Conservation (phyloP, 345 rosid species). For the Iberis pinnata region DNA sequence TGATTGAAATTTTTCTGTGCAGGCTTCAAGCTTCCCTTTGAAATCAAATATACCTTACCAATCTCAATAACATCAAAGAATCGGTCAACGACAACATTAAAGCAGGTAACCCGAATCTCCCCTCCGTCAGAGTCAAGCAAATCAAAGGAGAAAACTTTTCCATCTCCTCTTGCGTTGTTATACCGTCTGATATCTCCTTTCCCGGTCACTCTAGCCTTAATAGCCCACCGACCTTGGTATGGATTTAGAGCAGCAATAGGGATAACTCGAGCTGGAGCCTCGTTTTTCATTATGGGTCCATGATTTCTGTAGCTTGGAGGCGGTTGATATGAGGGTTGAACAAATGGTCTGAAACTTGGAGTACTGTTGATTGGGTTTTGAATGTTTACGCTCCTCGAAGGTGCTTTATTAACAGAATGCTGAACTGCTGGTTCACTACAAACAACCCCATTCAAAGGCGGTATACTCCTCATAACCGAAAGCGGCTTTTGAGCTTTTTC, state of each 20-base stretch:
- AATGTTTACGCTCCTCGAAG: slow-evolving; percentile 28
- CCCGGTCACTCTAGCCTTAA: slow-evolving; percentile 87
- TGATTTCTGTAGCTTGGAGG: slow-evolving; percentile 65
- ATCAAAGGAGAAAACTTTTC: slow-evolving; percentile 85
- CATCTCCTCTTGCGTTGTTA: slow-evolving; percentile 87
- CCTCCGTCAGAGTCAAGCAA: slow-evolving; percentile 92
- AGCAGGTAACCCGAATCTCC: slow-evolving; percentile 83
- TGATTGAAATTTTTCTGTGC: slow-evolving; percentile 87
- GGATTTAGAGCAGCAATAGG: slow-evolving; percentile 84
- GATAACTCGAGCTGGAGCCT: slow-evolving; percentile 73
- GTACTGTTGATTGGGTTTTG: slow-evolving; percentile 33
- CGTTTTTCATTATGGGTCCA: slow-evolving; percentile 80
- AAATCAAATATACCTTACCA: slow-evolving; percentile 74
- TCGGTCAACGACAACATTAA: slow-evolving; percentile 76
- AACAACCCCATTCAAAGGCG: slow-evolving; percentile 27
- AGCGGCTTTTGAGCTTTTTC: slow-evolving; percentile 34
- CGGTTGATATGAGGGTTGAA: slow-evolving; percentile 78
- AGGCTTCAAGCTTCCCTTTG: slow-evolving; percentile 82
- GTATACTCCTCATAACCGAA: slow-evolving; percentile 31
- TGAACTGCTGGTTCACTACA: slow-evolving; percentile 24
- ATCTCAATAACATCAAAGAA: slow-evolving; percentile 68
- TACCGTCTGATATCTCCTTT: slow-evolving; percentile 84
- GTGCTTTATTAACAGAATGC: slow-evolving; percentile 34
- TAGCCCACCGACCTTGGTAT: slow-evolving; percentile 90
- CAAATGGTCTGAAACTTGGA: slow-evolving; percentile 50